Evolutionary conservation across 257 asterid genomes (phyloP), one percentile per base, ranked within the genome.

Genomic region (Solanum rostratum): DNA sequence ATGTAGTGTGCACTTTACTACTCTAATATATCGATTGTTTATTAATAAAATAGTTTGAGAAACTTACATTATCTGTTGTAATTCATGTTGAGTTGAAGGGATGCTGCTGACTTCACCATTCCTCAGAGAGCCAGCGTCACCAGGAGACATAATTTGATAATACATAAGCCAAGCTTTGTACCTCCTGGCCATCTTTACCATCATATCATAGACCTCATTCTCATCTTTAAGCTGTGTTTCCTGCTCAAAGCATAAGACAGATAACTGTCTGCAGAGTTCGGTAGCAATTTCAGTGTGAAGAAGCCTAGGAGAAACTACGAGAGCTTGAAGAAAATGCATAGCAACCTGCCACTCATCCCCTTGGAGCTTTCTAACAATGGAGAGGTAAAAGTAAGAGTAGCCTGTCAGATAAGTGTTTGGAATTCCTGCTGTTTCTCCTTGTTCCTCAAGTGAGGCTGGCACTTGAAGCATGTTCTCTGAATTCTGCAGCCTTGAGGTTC

Each of bases 91-190:
- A 11, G 86, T 78, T 50, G 70, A 52, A 79, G 84, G n/a, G 37
- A 49, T 11, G 52, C 68, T 84, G 68, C 33, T 66, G 37, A 70
- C 85, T 70, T 54, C 85, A 74, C 39, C 39, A 27, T 49, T 84
- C 78, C 41, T 86, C 66, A 62, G 81, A 70, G 82, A 19, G 73
- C n/a, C 57, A 73, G 24, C 46, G 78, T 90, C 86, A 24, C 88
- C 88, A 33, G 83, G 60, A 15, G 97, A 90, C 94, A 94, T 93
- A 16, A 96, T 95, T 88, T 90, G 96, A 84, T 94, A 93, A 71
- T 96, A 96, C 92, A 92, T 87, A 69, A 96, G 82, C 96, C 98
- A 95, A 0, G 98, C 98, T 91, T 92, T 94, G 68, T 89, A 96
- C 5, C 91, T 91, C 84, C 85, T 85, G 0, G 95, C 97, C 84